Evolutionary conservation across 495 filamentous ascomycete genomes (phyloP).

Genomic region (Terfezia claveryi): DNA sequence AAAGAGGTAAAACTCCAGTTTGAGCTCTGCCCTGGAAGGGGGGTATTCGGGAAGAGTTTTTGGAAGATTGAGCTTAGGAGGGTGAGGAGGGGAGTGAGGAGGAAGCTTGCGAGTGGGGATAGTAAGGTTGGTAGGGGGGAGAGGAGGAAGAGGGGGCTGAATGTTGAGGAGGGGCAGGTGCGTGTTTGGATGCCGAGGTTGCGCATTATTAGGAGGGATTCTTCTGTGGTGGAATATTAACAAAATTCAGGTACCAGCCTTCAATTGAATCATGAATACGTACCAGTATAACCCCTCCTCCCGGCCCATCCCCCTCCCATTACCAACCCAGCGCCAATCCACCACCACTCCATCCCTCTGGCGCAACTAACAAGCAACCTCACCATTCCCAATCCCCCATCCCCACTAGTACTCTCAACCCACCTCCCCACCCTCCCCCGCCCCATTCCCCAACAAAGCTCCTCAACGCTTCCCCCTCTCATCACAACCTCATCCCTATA

Average conservation of each 20-base stretch:
- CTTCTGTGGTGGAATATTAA: constrained; percentile 28
- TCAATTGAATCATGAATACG: not conserved
- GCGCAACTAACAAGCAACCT: not conserved
- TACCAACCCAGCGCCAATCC: not conserved
- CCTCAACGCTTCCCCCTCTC: not conserved
- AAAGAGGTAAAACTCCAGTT: not conserved
- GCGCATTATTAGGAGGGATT: constrained; percentile 70
- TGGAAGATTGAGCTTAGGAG: not conserved
- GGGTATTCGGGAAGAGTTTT: not conserved
- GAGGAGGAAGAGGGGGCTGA: not conserved
- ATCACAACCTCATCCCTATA: not conserved
- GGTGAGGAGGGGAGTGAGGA: not conserved
- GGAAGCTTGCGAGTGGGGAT: constrained; percentile 9
- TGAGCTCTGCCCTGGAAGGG: constrained; percentile 1
- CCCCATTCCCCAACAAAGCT: not conserved
- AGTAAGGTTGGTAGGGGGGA: not conserved
- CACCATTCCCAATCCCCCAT: not conserved
- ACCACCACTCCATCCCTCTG: not conserved
- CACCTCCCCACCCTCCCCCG: not conserved
- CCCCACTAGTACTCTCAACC: not conserved
- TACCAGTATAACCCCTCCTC: not conserved
- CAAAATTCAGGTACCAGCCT: no score
- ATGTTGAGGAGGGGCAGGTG: constrained; percentile 19
- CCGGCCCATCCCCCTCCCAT: not conserved
- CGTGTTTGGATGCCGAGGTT: constrained; percentile 81